A percentile compares a stretch with the other conserved stretches of the same genome.
phyloP scores from a whole-genome alignment of 208 protist species.

The Histomonas meleagridis region DNA sequence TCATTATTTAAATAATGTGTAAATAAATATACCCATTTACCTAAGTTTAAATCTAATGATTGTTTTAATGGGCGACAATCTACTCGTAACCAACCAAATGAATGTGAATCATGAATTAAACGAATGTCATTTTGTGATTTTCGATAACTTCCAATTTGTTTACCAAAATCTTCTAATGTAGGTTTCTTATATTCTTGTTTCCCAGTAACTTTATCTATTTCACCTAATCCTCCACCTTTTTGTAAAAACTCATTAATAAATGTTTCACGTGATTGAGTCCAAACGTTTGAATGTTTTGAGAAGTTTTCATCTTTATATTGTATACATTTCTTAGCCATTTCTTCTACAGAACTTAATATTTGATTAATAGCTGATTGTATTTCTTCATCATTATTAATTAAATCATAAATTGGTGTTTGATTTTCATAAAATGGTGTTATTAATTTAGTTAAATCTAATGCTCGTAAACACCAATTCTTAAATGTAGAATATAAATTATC shows the following conservation, averaged over 20 bases:
- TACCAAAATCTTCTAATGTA: slow-evolving; percentile 71
- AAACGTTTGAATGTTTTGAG: background rate
- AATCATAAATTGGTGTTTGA: background rate
- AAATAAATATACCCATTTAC: slow-evolving; percentile 78
- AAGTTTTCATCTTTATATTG: slow-evolving; percentile 27
- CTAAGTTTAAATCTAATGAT: slow-evolving; percentile 69
- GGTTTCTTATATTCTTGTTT: background rate
- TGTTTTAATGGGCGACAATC: slow-evolving; percentile 81
- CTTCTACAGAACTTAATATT: background rate
- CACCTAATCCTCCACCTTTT: slow-evolving; percentile 39
- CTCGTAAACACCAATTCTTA: background rate
- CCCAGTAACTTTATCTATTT: slow-evolving; percentile 35
- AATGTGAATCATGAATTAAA: slow-evolving; percentile 67
- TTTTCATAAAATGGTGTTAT: background rate
- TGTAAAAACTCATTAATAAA: slow-evolving; percentile 40
- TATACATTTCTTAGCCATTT: slow-evolving; percentile 17
- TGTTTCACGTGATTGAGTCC: slow-evolving; percentile 31
- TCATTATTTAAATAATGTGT: slow-evolving; percentile 55
- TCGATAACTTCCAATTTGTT: slow-evolving; percentile 74
- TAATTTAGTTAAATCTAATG: background rate
- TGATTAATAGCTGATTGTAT: background rate
- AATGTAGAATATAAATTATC: background rate
- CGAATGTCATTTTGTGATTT: slow-evolving; percentile 61
- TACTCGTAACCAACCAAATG: slow-evolving; percentile 72
- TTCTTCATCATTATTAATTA: background rate